Base-by-base conservation (phyloP, 345 rosid genomes). In the Salix dunnii region DNA sequence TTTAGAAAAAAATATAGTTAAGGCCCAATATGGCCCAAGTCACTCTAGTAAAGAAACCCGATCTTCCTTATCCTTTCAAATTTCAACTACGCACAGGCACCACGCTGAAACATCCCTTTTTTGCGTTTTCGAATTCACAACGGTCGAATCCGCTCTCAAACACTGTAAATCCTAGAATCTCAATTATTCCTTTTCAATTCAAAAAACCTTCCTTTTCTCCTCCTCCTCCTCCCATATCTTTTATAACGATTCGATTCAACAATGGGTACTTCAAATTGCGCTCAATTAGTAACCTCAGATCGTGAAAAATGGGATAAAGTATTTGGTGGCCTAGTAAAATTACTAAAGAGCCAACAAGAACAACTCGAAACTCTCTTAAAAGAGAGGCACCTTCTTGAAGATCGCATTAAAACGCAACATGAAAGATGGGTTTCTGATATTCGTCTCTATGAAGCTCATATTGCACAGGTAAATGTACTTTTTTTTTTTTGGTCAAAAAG, bases 301-400 rank as follows among this genome's bases (percentile, higher is more conserved):
- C 82, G 91, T 36, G 67, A 69, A 84, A 91, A 87, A 68, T 88
- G 97, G 96, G 89, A 81, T 58, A 85, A 68, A 58, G 79, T 94
- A 14, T 89, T 90, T 69, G 71, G 87, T 48, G 77, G 82, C 28
- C 53, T 91, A 71, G 86, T 91, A 31, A 80, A 89, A 72, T 79
- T 89, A 62, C 49, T 96, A 36, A 83, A 83, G 55, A 75, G 85
- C 65, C 92, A 89, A 75, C 92, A 94, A 76, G 83, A 87, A 42
- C 94, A 91, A 91, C 89, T 92, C 31, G 81, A 83, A 53, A 79
- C 88, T 25, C 88, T 92, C 31, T 78, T 87, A 60, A 71, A 82
- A 79, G 91, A 94, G 71, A 86, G 91, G 85, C 88, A 86, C 74
- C 55, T 84, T 28, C 82, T 92, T 8, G 91, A 87, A 85, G 94